Evolutionary conservation across 176 grass and related monocot species (phyloP).

Genomic region (Poa annua): DNA sequence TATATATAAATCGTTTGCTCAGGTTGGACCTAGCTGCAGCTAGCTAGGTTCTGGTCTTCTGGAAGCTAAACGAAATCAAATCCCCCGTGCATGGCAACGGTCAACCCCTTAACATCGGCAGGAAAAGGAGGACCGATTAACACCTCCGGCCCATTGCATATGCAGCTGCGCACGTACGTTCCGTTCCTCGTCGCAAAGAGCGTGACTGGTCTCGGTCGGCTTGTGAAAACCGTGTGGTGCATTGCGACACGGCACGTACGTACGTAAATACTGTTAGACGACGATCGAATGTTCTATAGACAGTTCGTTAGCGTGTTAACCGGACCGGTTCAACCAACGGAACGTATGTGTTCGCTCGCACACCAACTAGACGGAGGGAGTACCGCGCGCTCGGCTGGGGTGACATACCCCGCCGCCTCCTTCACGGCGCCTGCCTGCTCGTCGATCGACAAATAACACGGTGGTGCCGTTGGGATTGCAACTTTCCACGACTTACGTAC

Average conservation of each 20-base stretch:
- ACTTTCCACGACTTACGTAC: too few species aligned
- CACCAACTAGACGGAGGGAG: background rate
- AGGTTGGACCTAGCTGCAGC: too few species aligned
- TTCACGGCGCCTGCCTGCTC: too few species aligned
- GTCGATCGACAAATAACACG: too few species aligned
- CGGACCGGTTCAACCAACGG: background rate
- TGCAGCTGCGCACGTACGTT: background rate
- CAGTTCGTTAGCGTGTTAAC: background rate
- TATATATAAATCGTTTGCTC: too few species aligned
- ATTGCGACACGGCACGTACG: background rate
- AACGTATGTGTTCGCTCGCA: background rate
- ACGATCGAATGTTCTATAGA: background rate
- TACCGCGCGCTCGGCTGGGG: too few species aligned
- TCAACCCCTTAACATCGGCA: background rate
- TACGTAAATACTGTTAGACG: background rate
- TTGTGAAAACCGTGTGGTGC: background rate
- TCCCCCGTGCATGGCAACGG: background rate
- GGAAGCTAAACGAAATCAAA: background rate
- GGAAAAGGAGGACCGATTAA: background rate
- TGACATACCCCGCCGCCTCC: too few species aligned
- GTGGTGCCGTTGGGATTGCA: too few species aligned
- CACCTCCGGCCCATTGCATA: background rate
- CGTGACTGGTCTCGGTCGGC: background rate
- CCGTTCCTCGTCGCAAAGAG: conserved; percentile 1
- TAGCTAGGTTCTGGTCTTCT: background rate